Evolutionary conservation across 2,329 filamentous ascomycete species (phyloP), one percentile per base, ranked within the genome.

Genomic region (Drechslerella stenobrocha): DNA sequence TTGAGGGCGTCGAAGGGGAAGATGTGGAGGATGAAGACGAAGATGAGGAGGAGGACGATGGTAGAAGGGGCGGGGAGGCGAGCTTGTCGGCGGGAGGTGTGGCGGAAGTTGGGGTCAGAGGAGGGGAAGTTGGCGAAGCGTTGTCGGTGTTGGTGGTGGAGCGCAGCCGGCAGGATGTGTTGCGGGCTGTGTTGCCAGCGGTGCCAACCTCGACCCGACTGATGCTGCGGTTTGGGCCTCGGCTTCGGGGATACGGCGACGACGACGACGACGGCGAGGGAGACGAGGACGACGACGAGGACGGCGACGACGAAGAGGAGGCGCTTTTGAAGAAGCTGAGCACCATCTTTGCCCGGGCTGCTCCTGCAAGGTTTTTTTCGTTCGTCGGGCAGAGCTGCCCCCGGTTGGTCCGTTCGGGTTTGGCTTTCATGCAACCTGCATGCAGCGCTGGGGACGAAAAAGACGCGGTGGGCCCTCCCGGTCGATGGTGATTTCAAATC

Each of bases 251-350:
- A n/a, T n/a, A n/a, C n/a, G n/a, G n/a, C n/a, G n/a, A n/a, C n/a
- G n/a, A n/a, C n/a, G n/a, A n/a, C n/a, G n/a, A n/a, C n/a, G n/a
- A n/a, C n/a, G n/a, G n/a, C n/a, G n/a, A n/a, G n/a, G n/a, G n/a
- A n/a, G n/a, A n/a, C n/a, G n/a, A n/a, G n/a, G n/a, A n/a, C n/a
- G n/a, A 37, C 40, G 44, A 45, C 30, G 44, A 48, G 24, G 55
- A 44, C 32, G 55, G 35, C 32, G 53, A 51, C 22, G 48, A 34
- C 35, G 42, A 50, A 22, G 63, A 67, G 55, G 63, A 67, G 63
- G 63, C 52, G 56, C 63, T 67, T 60, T 60, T 67, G 55, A 67
- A 67, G 51, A 67, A 67, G 44, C 47, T 24, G 11, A 67, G 63
- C n/a, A 67, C 63, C 63, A 67, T 67, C 37, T 42, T 20, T 42